A percentile compares a stretch with the other conserved stretches of the same genome.
phyloP scores from a whole-genome alignment of 1,284 basidiomycete genomes.

The Heterobasidion parviporum region DNA sequence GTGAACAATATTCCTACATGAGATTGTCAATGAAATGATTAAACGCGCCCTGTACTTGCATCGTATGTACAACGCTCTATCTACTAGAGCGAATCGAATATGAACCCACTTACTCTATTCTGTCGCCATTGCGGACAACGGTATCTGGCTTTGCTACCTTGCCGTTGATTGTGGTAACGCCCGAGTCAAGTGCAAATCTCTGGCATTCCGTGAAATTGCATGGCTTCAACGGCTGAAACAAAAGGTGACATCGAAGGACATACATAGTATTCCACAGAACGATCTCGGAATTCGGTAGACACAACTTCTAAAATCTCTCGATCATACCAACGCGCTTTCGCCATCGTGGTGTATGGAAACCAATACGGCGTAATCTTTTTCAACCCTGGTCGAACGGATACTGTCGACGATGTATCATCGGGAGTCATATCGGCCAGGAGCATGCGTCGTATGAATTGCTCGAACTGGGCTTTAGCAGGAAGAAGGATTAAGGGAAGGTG shows the following conservation, averaged over 20 bases:
- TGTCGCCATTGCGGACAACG: slow-evolving; percentile 81
- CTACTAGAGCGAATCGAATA: background rate
- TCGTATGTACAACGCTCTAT: background rate
- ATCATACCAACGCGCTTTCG: slow-evolving; percentile 85
- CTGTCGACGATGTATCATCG: slow-evolving; percentile 11
- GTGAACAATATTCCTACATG: slow-evolving; percentile 83
- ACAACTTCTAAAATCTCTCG: slow-evolving; percentile 82
- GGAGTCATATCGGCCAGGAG: slow-evolving; percentile 42
- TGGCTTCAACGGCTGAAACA: background rate
- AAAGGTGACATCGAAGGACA: slow-evolving; percentile 23
- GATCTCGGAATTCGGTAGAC: slow-evolving; percentile 84
- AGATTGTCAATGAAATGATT: slow-evolving; percentile 9
- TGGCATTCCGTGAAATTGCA: slow-evolving; percentile 20
- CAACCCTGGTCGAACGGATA: slow-evolving; percentile 31
- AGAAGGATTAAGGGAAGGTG: slow-evolving; percentile 37
- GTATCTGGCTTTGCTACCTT: slow-evolving; percentile 73
- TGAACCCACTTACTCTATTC: slow-evolving; percentile 65
- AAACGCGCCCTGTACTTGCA: background rate
- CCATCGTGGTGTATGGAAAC: slow-evolving; percentile 85
- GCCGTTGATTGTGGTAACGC: slow-evolving; percentile 92
- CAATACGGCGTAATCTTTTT: slow-evolving; percentile 73
- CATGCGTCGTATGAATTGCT: slow-evolving; percentile 41
- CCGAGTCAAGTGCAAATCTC: slow-evolving; percentile 90
- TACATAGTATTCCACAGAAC: slow-evolving; percentile 90
- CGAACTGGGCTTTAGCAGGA: slow-evolving; percentile 42